Evolutionary conservation across 1,139 yeast species (phyloP).

Genomic region (Magnusiomyces suaveolens): DNA sequence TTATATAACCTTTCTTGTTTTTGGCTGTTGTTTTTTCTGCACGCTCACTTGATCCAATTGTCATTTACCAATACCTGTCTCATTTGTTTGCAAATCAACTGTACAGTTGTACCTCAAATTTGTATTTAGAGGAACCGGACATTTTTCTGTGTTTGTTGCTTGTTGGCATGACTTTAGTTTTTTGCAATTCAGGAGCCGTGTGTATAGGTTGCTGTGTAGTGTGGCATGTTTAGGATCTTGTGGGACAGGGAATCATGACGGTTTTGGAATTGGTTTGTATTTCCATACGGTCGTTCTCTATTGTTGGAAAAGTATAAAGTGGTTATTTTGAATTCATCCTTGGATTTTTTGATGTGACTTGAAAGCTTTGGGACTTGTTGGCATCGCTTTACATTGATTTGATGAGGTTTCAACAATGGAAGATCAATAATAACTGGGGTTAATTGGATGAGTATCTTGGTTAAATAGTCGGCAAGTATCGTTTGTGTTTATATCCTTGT

Average conservation of each 20-base stretch:
- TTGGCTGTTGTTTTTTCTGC: neutral
- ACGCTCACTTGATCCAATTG: neutral
- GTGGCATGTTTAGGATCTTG: neutral
- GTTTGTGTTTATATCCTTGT: neutral
- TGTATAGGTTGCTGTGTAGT: neutral
- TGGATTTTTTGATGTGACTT: neutral
- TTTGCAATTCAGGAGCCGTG: neutral
- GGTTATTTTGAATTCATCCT: neutral
- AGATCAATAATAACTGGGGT: neutral
- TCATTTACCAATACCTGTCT: neutral
- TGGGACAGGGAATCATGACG: conserved; percentile 1
- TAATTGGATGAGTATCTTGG: neutral
- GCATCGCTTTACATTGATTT: neutral
- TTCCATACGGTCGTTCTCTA: neutral
- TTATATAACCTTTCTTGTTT: neutral
- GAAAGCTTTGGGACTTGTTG: neutral
- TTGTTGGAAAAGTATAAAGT: neutral
- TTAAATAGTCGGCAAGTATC: conserved; percentile 1
- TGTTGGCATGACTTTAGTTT: conserved; percentile 4
- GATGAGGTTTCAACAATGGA: neutral
- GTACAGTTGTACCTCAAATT: conserved; percentile 4
- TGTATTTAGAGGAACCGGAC: conserved; percentile 6
- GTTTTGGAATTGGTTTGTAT: neutral
- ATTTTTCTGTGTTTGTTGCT: conserved; percentile 2
- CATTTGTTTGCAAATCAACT: neutral